A percentile compares a stretch with the other conserved stretches of the same genome.
Conservation (phyloP, 768 basidiomycete species). For the Leucosporidium yakuticum region DNA sequence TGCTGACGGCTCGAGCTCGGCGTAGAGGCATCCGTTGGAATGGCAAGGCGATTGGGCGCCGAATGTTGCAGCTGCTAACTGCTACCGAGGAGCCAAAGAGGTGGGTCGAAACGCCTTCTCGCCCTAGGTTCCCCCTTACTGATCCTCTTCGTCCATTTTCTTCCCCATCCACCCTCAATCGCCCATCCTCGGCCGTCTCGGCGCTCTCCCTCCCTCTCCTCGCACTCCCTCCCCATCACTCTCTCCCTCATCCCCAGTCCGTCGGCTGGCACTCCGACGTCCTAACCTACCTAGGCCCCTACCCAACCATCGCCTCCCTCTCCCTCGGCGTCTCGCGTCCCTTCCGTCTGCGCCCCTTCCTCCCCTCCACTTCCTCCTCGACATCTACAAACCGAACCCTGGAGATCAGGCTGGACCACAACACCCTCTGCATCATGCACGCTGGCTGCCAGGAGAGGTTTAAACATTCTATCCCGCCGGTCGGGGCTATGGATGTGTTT, state of each 20-base stretch:
- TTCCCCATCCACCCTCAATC: too few species aligned
- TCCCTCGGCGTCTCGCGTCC: conserved; percentile 36
- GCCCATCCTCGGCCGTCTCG: too few species aligned
- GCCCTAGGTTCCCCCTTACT: too few species aligned
- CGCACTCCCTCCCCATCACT: not conserved
- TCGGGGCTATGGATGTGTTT: conserved; percentile 33
- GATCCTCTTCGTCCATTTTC: not conserved
- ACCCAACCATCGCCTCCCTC: conserved; percentile 37
- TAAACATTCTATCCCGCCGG: conserved; percentile 37
- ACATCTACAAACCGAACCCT: conserved; percentile 28
- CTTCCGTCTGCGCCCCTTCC: conserved; percentile 34
- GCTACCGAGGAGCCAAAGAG: conserved; percentile 31
- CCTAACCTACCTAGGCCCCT: conserved; percentile 38
- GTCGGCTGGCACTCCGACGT: conserved; percentile 38
- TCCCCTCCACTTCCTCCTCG: conserved; percentile 16
- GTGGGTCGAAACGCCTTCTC: conserved; percentile 1
- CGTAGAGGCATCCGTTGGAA: conserved; percentile 23
- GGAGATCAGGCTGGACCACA: conserved; percentile 36
- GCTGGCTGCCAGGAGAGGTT: conserved; percentile 37
- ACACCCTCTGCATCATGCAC: conserved; percentile 39
- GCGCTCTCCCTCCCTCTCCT: not conserved
- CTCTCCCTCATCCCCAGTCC: not conserved
- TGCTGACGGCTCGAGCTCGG: not conserved
- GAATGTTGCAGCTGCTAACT: conserved; percentile 38
- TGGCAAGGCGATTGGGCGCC: conserved; percentile 34